phyloP scores from a whole-genome alignment of 169 alveolate genomes.

The Theileria equi region DNA sequence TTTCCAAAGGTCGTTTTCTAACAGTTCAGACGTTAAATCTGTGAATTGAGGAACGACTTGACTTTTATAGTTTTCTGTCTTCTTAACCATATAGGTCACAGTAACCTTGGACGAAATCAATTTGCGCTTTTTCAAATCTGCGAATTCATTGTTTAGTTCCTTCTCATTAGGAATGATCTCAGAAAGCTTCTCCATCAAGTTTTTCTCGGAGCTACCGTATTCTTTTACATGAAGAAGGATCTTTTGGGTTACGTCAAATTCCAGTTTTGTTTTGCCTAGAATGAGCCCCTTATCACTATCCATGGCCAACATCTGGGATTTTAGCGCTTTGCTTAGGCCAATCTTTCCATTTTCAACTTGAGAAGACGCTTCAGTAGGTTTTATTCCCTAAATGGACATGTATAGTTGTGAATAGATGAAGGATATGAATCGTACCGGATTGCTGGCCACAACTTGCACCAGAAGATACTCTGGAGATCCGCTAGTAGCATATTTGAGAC shows the following conservation, averaged over 20 bases:
- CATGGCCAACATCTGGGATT: constrained; percentile 10
- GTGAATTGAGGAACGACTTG: constrained; percentile 62
- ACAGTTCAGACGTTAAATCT: constrained; percentile 86
- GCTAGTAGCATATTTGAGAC: constrained; percentile 56
- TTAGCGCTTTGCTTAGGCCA: constrained; percentile 23
- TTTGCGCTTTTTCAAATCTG: constrained; percentile 69
- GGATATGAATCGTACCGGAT: background rate
- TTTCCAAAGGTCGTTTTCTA: constrained; percentile 81
- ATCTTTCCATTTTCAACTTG: constrained; percentile 25
- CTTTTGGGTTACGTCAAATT: constrained; percentile 25
- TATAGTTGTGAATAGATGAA: background rate
- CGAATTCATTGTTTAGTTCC: constrained; percentile 32
- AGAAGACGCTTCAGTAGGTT: constrained; percentile 1
- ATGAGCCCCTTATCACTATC: constrained; percentile 43
- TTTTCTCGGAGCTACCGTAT: constrained; percentile 12
- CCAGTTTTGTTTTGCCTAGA: constrained; percentile 10
- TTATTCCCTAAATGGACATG: constrained; percentile 31
- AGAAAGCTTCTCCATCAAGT: constrained; percentile 9
- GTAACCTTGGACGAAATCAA: constrained; percentile 43
- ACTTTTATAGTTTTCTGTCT: constrained; percentile 50
- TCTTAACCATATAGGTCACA: constrained; percentile 54
- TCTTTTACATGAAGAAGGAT: constrained; percentile 11
- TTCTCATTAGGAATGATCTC: constrained; percentile 15
- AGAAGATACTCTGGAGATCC: constrained; percentile 78
- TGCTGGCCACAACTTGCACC: constrained; percentile 49